Evolutionary conservation across 192 early-diverging fungal species (phyloP), one percentile per base, ranked within the genome.

Genomic region (Coemansia sp.): DNA sequence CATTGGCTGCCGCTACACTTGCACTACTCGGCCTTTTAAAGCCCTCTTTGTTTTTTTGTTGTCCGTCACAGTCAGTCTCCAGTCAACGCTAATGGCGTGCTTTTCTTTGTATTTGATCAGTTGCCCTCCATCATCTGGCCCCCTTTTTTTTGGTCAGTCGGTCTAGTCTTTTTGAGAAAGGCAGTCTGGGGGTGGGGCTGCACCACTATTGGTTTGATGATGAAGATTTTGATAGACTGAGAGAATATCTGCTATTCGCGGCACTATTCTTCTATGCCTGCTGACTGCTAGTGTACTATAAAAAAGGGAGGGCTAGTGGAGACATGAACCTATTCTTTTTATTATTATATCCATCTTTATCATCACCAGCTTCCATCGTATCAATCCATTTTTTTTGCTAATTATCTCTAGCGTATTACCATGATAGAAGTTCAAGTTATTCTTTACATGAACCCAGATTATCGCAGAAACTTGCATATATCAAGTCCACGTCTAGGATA

Each of bases 371-470:
- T 59, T 33, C 55, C 31, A 59, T 18, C 31, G 47, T 49, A 44
- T 16, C 43, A 44, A 44, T 20, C 47, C 49, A 51, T 0, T 10
- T 6, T 20, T 24, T 20, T 51, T 22, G 20, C 20, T 9, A 22
- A 10, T 20, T 31, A 34, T 36, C 31, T 13, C 54, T 31, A 29
- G 24, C 13, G 5, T 3, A 29, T 3, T 16, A 31, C 13, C 3
- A 60, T 33, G 31, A 18, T 33, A 0, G 16, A 34, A n/a, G 16
- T 18, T n/a, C 13, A 60, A 34, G 29, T 60, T 16, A 60, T 60
- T 60, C 31, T 60, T 3, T 60, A 60, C 33, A 60, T 34, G 57
- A 60, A 60, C 9, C 57, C 57, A 13, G 16, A 36, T 12, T 59
- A 18, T 7, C 12, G 13, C 16, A 16, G 16, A 16, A 31, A 18